Percentiles rank a stretch among this genome's conserved stretches.
Evolutionary conservation across 192 early-diverging fungal genomes (phyloP).

Genomic region (Dissophora globulifera): DNA sequence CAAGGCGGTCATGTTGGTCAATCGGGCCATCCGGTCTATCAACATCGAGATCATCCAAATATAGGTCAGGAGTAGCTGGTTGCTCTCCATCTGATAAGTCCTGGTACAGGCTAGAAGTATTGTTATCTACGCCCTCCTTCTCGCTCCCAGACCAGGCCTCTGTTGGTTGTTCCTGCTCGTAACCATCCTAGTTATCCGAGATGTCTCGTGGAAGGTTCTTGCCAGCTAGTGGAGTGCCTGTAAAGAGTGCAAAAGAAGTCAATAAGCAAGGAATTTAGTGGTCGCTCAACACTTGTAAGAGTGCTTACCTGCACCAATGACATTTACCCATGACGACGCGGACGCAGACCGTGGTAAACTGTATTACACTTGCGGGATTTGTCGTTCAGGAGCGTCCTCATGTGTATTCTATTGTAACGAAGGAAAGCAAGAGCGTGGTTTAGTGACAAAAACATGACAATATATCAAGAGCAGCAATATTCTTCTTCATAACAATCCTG

Average conservation of each 20-base stretch:
- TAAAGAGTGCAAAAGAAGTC: conserved; percentile 7
- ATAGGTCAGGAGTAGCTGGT: too few species aligned
- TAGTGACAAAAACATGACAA: background rate
- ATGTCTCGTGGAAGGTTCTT: too few species aligned
- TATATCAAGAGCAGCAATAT: background rate
- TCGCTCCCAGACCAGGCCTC: too few species aligned
- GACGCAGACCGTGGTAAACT: background rate
- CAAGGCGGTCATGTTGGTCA: too few species aligned
- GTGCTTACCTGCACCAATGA: conserved; percentile 1
- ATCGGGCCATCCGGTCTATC: too few species aligned
- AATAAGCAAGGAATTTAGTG: background rate
- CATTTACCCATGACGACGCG: background rate
- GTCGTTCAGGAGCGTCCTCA: background rate
- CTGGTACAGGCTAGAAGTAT: too few species aligned
- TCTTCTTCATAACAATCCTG: conserved; percentile 5
- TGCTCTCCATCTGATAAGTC: too few species aligned
- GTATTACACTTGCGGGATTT: background rate
- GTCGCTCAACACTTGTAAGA: background rate
- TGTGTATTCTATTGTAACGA: background rate
- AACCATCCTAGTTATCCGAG: too few species aligned
- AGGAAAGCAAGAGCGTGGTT: background rate
- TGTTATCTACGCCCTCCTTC: too few species aligned
- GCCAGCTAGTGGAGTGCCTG: conserved; percentile 6
- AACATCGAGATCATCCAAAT: too few species aligned
- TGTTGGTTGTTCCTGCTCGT: too few species aligned